Base-by-base conservation (phyloP, 164 flowering plant species). In the Tetracentron sinense region DNA sequence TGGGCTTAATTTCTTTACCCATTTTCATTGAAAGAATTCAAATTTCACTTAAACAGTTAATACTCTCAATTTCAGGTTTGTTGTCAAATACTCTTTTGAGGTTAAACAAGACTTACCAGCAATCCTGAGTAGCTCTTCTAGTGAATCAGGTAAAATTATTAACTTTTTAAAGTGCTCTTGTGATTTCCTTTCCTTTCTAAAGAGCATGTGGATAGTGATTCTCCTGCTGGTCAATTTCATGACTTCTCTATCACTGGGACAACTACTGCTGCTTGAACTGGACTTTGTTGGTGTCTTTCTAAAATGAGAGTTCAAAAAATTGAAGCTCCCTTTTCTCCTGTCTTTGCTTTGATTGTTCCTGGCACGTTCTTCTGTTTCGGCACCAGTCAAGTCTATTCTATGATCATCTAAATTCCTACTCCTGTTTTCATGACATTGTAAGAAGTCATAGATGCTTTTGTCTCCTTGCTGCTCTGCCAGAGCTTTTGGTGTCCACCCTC, bases 31-130 rank as follows among this genome's bases (percentile, higher is more conserved):
- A 20, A 26, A 27, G 47, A 4, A 52, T 51, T 57, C 57, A 12
- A 29, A 46, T 20, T 31, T 63, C 22, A 20, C n/a, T 26, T 48
- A 49, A 62, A 20, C 28, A 31, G 38, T 29, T 33, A 42, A 42
- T 28, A 22, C 17, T 44, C 21, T 6, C 46, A n/a, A 17, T 70
- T 78, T 51, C 76, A 70, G 75, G 71, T 70, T 28, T 56, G 58
- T 68, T 10, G 26, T 69, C 14, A 71, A 60, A 44, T 59, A 27
- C 5, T 59, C 21, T 69, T 25, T 51, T 17, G 33, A 33, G 58
- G n/a, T n/a, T n/a, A n/a, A n/a, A n/a, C n/a, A n/a, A n/a, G 30
- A 72, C 90, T 81, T 81, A 88, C 95, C 88, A 50, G 90, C 96
- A 58, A 86, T 71, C 58, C 31, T 69, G 71, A 85, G 78, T 61